A percentile compares a stretch with the other conserved stretches of the same genome.
These are phyloP conservation scores for Schizochytrium sp. DNA, from an alignment of 108 stramenopile species.

Conservation along the genomic window DNA sequence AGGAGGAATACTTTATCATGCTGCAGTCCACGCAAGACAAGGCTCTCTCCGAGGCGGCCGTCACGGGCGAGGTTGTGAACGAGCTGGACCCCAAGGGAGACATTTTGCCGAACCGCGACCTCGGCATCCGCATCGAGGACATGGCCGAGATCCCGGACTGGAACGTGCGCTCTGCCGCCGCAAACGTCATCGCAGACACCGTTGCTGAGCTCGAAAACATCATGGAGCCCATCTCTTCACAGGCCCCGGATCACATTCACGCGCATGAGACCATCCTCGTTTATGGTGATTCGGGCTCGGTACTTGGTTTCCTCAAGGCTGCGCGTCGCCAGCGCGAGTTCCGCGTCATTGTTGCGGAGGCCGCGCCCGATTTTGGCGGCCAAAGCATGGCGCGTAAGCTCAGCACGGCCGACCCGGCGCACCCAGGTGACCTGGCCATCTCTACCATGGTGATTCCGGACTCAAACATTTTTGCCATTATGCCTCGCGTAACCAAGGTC, in stretches of 20 bases:
- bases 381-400: constrained; percentile 71
- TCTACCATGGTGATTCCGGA: constrained; percentile 66
- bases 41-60: background rate
- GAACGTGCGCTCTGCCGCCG: constrained; percentile 63
- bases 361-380: constrained; percentile 71
- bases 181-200: constrained; percentile 79
- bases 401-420: constrained; percentile 45
- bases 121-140: background rate
- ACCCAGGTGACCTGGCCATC: constrained; percentile 41
- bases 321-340: constrained; percentile 42
- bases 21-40: background rate
- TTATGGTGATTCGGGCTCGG: constrained; percentile 70
- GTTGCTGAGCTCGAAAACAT: constrained; percentile 70
- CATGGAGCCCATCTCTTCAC: constrained; percentile 73
- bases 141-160: background rate
- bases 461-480: constrained; percentile 60
- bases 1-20: constrained; percentile 21
- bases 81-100: background rate
- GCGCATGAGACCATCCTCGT: constrained; percentile 83
- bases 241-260: constrained; percentile 82
- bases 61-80: background rate
- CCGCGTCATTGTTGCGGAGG: constrained; percentile 85
- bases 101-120: background rate
- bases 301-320: constrained; percentile 52
- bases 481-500: constrained; percentile 90